Evolutionary conservation across 495 filamentous ascomycete genomes (phyloP).

Genomic region (Echria macrotheca): DNA sequence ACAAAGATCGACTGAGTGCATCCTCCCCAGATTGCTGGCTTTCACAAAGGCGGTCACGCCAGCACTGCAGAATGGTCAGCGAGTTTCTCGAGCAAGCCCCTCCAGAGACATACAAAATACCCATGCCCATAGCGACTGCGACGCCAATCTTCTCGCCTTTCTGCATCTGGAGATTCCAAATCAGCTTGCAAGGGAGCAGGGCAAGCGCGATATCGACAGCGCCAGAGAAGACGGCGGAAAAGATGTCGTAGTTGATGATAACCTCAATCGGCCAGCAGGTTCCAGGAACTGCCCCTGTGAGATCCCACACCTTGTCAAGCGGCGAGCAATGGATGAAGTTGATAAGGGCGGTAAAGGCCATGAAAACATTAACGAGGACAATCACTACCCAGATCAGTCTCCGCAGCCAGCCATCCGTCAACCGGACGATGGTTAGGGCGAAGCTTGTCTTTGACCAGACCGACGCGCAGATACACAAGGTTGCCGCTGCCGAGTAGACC

Average conservation of each 20-base stretch:
- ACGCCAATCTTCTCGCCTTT: neutral
- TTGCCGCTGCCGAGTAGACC: slow-evolving; percentile 10
- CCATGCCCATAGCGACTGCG: neutral
- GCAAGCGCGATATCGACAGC: neutral
- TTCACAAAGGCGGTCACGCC: neutral
- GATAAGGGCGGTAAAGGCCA: neutral
- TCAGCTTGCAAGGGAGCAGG: neutral
- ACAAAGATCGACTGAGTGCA: neutral
- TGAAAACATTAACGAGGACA: neutral
- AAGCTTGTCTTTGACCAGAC: slow-evolving; percentile 28
- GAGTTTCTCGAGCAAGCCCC: no score
- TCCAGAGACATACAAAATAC: neutral
- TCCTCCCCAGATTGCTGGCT: neutral
- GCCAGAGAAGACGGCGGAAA: neutral
- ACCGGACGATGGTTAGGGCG: slow-evolving; percentile 20
- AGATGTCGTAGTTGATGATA: neutral
- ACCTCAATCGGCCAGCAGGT: neutral
- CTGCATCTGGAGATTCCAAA: neutral
- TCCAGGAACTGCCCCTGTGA: no score
- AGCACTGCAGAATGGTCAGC: neutral
- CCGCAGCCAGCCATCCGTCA: slow-evolving; percentile 19
- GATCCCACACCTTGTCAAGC: neutral
- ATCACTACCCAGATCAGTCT: slow-evolving; percentile 14
- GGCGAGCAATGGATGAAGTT: neutral
- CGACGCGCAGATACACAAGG: slow-evolving; percentile 18